Conservation (phyloP, 768 basidiomycete species). For the Leucosporidium creatinivorum region DNA sequence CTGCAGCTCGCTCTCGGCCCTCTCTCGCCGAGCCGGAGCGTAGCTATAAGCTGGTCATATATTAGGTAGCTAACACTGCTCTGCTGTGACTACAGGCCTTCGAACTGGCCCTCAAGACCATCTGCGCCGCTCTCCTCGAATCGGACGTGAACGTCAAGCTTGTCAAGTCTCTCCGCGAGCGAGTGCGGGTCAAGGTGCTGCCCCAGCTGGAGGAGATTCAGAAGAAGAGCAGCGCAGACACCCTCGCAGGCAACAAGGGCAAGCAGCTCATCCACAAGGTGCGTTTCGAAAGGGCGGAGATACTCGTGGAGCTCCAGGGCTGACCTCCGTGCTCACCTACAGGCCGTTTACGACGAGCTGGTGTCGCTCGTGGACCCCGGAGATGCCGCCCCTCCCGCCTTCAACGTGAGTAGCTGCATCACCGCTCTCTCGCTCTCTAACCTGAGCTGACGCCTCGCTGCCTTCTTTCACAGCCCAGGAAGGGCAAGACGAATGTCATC, state of each 20-base stretch:
- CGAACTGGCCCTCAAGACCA: constrained; percentile 88
- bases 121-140: constrained; percentile 86
- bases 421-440: constrained; percentile 37
- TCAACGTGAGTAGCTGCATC: constrained; percentile 21
- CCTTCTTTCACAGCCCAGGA: constrained; percentile 63
- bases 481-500: constrained; percentile 84
- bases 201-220: constrained; percentile 57
- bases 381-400: constrained; percentile 55
- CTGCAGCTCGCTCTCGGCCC: not conserved
- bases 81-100: constrained; percentile 58
- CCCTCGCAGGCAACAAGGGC: constrained; percentile 56
- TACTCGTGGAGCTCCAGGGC: not conserved
- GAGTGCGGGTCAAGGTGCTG: constrained; percentile 85
- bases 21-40: not conserved
- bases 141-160: constrained; percentile 98
- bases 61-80: too few species aligned
- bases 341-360: constrained; percentile 96
- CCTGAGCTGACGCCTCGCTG: not conserved
- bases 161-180: constrained; percentile 73
- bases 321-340: not conserved
- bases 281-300: constrained; percentile 13
- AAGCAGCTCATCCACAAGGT: constrained; percentile 91
- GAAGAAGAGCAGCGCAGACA: constrained; percentile 36
- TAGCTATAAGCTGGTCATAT: too few species aligned
- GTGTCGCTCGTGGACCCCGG: constrained; percentile 92